Evolutionary conservation across 2,329 filamentous ascomycete species (phyloP).

Genomic region (Alternaria solani): DNA sequence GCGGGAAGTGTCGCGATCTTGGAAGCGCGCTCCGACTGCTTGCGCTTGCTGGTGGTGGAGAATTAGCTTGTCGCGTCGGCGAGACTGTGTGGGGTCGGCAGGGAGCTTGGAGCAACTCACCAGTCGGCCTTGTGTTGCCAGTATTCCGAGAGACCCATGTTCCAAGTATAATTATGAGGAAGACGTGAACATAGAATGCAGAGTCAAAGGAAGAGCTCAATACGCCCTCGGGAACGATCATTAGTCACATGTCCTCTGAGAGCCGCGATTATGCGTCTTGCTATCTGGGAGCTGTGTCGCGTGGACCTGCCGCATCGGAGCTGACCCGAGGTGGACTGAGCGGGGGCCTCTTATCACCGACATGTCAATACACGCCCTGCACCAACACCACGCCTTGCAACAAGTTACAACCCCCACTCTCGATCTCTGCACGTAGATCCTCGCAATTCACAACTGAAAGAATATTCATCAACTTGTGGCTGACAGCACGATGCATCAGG

Average conservation of each 20-base stretch:
- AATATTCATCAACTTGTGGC: not conserved
- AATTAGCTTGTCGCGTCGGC: conserved; percentile 17
- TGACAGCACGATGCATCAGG: not conserved
- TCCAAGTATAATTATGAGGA: conserved; percentile 28
- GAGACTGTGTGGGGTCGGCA: conserved; percentile 9
- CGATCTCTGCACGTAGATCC: not conserved
- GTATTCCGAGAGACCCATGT: conserved; percentile 68
- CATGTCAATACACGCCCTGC: not conserved
- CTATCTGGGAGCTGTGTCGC: conserved; percentile 16
- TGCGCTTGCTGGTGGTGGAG: conserved; percentile 72
- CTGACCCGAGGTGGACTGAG: conserved; percentile 12
- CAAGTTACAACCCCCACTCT: not conserved
- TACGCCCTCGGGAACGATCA: conserved; percentile 13
- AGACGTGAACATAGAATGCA: not conserved
- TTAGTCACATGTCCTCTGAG: conserved; percentile 23
- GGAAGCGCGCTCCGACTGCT: conserved; percentile 76
- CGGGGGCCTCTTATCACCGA: conserved; percentile 15
- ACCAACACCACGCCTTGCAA: not conserved
- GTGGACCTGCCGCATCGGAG: conserved; percentile 17
- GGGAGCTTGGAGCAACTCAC: conserved; percentile 57
- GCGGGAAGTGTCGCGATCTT: conserved; percentile 73
- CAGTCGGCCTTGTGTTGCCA: conserved; percentile 75
- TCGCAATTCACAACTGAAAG: not conserved
- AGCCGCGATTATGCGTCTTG: conserved; percentile 17
- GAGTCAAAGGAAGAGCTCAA: not conserved